phyloP scores from a whole-genome alignment of 148 eudicot species.

The Dysphania ambrosioides region DNA sequence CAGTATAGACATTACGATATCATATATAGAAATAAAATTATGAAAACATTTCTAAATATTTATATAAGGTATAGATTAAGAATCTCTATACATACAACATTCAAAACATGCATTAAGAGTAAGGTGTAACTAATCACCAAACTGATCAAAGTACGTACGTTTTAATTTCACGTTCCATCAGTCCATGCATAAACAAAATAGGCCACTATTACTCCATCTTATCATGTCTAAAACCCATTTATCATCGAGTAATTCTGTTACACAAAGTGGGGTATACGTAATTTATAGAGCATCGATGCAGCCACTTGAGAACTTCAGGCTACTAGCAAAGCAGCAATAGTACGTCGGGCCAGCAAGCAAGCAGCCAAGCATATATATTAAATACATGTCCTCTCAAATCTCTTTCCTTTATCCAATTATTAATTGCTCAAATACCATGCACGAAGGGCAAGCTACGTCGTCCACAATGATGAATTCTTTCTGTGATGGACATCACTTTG shows the following conservation, averaged over 20 bases:
- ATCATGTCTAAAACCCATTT: not conserved
- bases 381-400: not conserved
- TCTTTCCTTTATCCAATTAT: not conserved
- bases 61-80: no score
- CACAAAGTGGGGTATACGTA: not conserved
- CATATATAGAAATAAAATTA: no score
- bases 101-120: no score
- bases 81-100: no score
- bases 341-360: not conserved
- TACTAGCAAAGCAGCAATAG: not conserved
- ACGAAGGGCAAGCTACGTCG: conserved; percentile 1
- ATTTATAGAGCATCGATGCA: not conserved
- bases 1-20: no score
- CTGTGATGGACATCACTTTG: not conserved
- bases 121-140: no score
- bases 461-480: conserved; percentile 7
- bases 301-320: not conserved
- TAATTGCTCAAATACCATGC: not conserved
- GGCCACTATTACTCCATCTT: not conserved
- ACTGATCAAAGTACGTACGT: no score
- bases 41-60: no score
- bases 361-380: no score
- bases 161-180: no score
- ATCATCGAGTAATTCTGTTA: not conserved
- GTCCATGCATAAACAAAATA: not conserved